Evolutionary conservation across 768 basidiomycete species (phyloP), one percentile per base, ranked within the genome.

Genomic region (Cystofilobasidium capitatum): DNA sequence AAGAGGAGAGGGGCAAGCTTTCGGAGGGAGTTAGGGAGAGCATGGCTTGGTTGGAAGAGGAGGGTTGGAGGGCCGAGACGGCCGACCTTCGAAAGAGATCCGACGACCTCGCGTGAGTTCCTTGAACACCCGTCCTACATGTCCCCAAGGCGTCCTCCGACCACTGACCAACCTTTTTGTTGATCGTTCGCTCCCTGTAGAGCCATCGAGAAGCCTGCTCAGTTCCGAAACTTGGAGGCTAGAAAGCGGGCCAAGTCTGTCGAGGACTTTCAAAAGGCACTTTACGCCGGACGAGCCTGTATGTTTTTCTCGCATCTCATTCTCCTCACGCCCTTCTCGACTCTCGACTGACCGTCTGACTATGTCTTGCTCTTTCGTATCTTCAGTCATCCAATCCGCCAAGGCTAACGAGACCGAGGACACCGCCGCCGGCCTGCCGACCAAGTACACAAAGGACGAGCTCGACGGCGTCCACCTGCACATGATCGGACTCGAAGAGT

Each of bases 141-240:
- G 16, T 47, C 9, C 47, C 6, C 9, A 33, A n/a, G n/a, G 33
- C 45, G 22, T 31, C n/a, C n/a, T 36, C 35, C 13, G 17, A 20
- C 36, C 6, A 58, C 51, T 64, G 29, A 26, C 44, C 26, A 26
- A 33, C 51, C 31, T 60, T 40, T 39, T 59, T 45, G 10, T 35
- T 54, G 49, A 10, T 26, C 26, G 58, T 20, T 47, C 44, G 64
- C 40, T 3, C 0, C 22, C 20, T 61, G 40, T 71, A 92, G 90
- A 79, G 77, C 80, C 26, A 77, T 91, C 66, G 94, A 97, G 73
- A 80, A 81, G 42, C 89, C 91, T 6, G 85, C 96, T 70, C 82
- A 90, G 58, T 83, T 86, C 75, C 88, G 96, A 16, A 91, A 92
- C 79, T 83, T 85, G 75, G 96, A 99, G 78, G 87, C 88, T 55